Percentiles rank a stretch among this genome's conserved stretches.
These are phyloP conservation scores for Drechslera avenae DNA, from an alignment of 2,329 filamentous ascomycete species.

Conservation along the genomic window DNA sequence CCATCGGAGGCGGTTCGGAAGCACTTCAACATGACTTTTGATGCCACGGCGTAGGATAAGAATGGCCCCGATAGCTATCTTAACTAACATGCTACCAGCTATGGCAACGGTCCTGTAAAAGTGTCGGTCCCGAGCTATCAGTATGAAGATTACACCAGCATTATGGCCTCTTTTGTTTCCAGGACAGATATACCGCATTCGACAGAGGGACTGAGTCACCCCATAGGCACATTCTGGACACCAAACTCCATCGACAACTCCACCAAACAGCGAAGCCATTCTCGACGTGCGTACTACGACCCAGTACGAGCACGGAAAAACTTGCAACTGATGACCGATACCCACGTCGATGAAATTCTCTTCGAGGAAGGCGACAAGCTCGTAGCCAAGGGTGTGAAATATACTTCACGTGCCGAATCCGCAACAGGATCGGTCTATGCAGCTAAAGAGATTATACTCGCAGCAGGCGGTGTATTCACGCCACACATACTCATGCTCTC, in stretches of 20 bases:
- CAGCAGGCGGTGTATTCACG: conserved; percentile 61
- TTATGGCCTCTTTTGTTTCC: conserved; percentile 10
- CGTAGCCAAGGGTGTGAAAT: conserved; percentile 15
- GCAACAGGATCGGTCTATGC: conserved; percentile 10
- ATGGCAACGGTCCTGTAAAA: conserved; percentile 20
- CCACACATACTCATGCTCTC: conserved; percentile 66
- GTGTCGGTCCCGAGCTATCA: conserved; percentile 22
- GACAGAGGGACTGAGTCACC: conserved; percentile 8
- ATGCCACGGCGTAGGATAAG: conserved; percentile 3
- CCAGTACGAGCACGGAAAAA: conserved; percentile 8
- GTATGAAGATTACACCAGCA: conserved; percentile 15
- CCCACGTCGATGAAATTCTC: conserved; percentile 15
- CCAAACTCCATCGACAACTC: conserved; percentile 19
- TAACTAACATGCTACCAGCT: conserved; percentile 3
- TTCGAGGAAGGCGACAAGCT: conserved; percentile 7
- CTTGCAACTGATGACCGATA: conserved; percentile 15
- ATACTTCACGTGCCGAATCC: conserved; percentile 5
- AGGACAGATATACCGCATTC: conserved; percentile 12
- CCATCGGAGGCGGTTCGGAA: conserved; percentile 6
- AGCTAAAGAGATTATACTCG: conserved; percentile 60
- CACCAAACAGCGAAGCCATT: conserved; percentile 10
- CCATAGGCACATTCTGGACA: conserved; percentile 34
- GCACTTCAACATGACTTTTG: conserved; percentile 18
- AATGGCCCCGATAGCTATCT: accelerated
- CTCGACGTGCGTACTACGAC: conserved; percentile 21